phyloP scores from a whole-genome alignment of 306 rosid genomes.

The Albizia julibrissin region DNA sequence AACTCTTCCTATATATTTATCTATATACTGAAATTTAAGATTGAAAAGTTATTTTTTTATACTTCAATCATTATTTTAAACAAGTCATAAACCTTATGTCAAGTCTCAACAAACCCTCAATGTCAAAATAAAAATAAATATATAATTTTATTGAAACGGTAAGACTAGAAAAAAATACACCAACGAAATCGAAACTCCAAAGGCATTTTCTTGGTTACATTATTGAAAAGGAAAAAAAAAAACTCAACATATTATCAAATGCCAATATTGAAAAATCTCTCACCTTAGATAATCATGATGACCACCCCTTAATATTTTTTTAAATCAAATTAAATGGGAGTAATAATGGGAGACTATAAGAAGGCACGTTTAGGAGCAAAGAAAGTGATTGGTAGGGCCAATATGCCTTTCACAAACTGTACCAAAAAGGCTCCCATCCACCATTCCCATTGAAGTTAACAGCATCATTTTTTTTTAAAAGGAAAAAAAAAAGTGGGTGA shows the following conservation, averaged over 20 bases:
- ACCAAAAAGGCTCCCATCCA: not conserved
- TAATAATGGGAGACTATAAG: not conserved
- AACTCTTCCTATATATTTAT: too few relatives aligned
- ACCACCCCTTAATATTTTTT: not conserved
- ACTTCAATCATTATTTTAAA: too few relatives aligned
- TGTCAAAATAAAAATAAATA: too few relatives aligned
- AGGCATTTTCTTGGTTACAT: not conserved
- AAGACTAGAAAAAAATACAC: too few relatives aligned
- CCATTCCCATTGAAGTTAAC: not conserved
- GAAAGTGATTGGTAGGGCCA: constrained; percentile 23
- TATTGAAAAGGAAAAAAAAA: too few relatives aligned
- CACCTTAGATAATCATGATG: not conserved
- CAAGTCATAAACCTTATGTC: too few relatives aligned
- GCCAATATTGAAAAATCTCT: not conserved
- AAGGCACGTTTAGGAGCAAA: constrained; percentile 20
- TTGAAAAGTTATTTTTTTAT: too few relatives aligned
- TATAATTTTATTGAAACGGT: too few relatives aligned
- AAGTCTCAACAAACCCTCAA: not conserved
- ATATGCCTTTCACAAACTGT: not conserved
- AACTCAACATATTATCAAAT: not conserved
- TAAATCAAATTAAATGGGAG: not conserved
- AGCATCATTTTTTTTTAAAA: too few relatives aligned
- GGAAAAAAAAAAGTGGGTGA: constrained; percentile 4
- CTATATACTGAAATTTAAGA: too few relatives aligned
- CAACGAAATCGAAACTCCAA: not conserved